A percentile compares a stretch with the other conserved stretches of the same genome.
Conservation (phyloP, 2,329 filamentous ascomycete species). For the Sarocladium oryzae region DNA sequence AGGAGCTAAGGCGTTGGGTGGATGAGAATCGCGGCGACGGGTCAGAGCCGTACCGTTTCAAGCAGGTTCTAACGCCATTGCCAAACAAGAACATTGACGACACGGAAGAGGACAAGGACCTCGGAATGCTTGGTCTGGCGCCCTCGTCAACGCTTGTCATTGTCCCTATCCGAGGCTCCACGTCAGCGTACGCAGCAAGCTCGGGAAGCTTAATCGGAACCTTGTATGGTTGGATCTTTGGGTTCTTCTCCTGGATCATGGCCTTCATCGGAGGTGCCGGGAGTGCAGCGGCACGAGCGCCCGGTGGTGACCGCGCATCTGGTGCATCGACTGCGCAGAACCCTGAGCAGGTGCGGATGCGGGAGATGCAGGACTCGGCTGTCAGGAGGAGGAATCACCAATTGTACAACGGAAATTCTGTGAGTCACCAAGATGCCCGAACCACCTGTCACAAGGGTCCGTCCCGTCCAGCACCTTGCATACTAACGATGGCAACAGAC, state of each 20-base stretch:
- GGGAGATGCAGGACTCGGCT: constrained; percentile 37
- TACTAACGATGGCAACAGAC: constrained; percentile 36
- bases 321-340: background rate
- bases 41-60: constrained; percentile 69
- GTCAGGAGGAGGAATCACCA: constrained; percentile 55
- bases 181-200: constrained; percentile 33
- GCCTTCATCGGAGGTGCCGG: constrained; percentile 24
- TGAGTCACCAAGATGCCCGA: constrained; percentile 40
- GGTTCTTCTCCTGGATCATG: constrained; percentile 30
- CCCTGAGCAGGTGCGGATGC: constrained; percentile 15
- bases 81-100: constrained; percentile 70
- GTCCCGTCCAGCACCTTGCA: too few relatives aligned
- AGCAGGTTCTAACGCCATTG: constrained; percentile 71
- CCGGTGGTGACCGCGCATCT: background rate
- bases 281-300: background rate
- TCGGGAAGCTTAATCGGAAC: constrained; percentile 22
- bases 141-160: constrained; percentile 81
- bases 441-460: background rate
- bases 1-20: constrained; percentile 71
- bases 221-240: constrained; percentile 24
- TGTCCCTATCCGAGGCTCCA: constrained; percentile 54
- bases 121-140: constrained; percentile 64
- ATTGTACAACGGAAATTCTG: constrained; percentile 88
- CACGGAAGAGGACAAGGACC: constrained; percentile 62
- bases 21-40: constrained; percentile 54